Percentiles rank a stretch among this genome's conserved stretches.
phyloP scores from a whole-genome alignment of 371 early-diverging fungal genomes.

The Dichotomocladium elegans region DNA sequence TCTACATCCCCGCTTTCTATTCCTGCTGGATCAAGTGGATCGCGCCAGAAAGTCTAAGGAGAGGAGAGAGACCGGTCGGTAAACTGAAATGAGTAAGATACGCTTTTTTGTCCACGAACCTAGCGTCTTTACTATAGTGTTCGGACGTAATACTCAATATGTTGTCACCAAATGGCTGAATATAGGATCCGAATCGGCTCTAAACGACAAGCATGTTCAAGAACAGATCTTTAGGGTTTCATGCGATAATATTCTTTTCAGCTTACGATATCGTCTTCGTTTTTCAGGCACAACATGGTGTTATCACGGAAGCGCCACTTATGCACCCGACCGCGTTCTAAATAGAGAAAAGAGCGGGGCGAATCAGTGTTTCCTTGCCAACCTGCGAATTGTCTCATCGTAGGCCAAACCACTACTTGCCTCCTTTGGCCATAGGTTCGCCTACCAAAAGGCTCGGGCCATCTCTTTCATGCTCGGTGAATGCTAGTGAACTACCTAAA shows the following conservation, averaged over 20 bases:
- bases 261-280: constrained; percentile 15
- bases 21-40: constrained; percentile 12
- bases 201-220: too few relatives aligned
- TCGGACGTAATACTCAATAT: constrained; percentile 33
- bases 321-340: constrained; percentile 39
- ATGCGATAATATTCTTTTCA: too few relatives aligned
- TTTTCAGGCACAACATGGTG: constrained; percentile 17
- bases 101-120: too few relatives aligned
- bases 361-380: too few relatives aligned
- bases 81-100: too few relatives aligned
- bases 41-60: constrained; percentile 28
- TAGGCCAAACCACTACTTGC: constrained; percentile 7
- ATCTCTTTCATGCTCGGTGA: constrained; percentile 9
- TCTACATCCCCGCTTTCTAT: neutral
- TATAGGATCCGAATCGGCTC: constrained; percentile 40
- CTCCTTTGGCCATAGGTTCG: constrained; percentile 43
- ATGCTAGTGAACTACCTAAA: constrained; percentile 32
- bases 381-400: neutral
- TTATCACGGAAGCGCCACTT: constrained; percentile 13
- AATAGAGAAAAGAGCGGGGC: neutral
- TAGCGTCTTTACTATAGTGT: constrained; percentile 25
- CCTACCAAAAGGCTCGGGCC: constrained; percentile 36
- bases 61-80: too few relatives aligned
- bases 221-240: too few relatives aligned
- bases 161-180: constrained; percentile 14